A percentile compares a stretch with the other conserved stretches of the same genome.
These are phyloP conservation scores for Saturnispora sanitii DNA, from an alignment of 805 yeast genomes.

Conservation along the genomic window DNA sequence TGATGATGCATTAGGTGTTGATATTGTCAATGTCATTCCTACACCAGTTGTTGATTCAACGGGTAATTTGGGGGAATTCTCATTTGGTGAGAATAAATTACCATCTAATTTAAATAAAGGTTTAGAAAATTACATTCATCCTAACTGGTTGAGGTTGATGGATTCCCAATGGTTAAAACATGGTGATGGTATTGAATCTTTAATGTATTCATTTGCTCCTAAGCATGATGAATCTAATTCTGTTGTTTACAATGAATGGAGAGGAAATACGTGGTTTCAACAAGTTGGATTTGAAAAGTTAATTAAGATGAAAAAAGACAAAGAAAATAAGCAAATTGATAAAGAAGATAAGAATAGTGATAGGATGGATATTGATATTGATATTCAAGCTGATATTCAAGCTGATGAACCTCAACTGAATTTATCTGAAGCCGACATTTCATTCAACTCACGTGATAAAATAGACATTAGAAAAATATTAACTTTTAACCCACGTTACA, in stretches of 20 bases:
- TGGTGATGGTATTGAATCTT: slow-evolving; percentile 27
- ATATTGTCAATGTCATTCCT: slow-evolving; percentile 61
- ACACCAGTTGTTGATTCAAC: slow-evolving; percentile 28
- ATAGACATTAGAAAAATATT: slow-evolving; percentile 24
- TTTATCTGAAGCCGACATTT: neutral
- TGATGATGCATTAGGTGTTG: slow-evolving; percentile 47
- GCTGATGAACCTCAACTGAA: slow-evolving; percentile 1
- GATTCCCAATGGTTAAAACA: slow-evolving; percentile 55
- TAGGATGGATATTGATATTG: too few species aligned
- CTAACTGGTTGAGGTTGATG: slow-evolving; percentile 56
- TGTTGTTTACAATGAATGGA: slow-evolving; percentile 40
- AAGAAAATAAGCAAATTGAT: neutral
- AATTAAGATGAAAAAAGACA: slow-evolving; percentile 12
- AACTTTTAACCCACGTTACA: slow-evolving; percentile 21
- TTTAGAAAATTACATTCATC: slow-evolving; percentile 44
- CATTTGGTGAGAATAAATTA: slow-evolving; percentile 26
- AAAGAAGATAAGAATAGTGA: neutral
- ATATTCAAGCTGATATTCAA: too few species aligned
- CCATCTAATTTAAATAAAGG: slow-evolving; percentile 22
- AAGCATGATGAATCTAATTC: slow-evolving; percentile 48
- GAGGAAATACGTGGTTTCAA: slow-evolving; percentile 44
- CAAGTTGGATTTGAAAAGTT: slow-evolving; percentile 39
- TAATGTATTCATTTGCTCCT: slow-evolving; percentile 53
- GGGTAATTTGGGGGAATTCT: slow-evolving; percentile 35
- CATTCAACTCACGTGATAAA: slow-evolving; percentile 8